phyloP scores from a whole-genome alignment of 1,284 basidiomycete genomes.

The Pulchroboletus neoregius region DNA sequence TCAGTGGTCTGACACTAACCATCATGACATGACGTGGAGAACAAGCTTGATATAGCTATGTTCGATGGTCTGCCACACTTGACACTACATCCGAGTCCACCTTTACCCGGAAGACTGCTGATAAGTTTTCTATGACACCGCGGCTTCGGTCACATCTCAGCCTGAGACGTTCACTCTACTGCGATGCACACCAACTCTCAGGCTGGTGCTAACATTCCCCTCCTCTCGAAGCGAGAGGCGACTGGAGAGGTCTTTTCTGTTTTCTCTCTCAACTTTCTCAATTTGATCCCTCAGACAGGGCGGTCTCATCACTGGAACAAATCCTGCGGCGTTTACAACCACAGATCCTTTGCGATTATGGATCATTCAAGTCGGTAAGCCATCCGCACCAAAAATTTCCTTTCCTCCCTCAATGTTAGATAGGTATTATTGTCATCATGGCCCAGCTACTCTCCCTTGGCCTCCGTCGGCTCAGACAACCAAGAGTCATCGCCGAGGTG shows the following conservation, averaged over 20 bases:
- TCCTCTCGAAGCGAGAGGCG: constrained; percentile 11
- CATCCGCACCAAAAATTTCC: neutral
- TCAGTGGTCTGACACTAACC: too few species aligned
- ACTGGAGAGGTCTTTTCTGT: constrained; percentile 20
- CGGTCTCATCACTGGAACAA: constrained; percentile 48
- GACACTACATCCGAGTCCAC: too few species aligned
- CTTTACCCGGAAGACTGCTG: too few species aligned
- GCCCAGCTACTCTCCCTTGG: constrained; percentile 58
- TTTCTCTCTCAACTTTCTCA: neutral
- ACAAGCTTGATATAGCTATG: neutral
- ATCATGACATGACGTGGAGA: neutral
- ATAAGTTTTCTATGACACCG: too few species aligned
- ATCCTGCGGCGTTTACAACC: constrained; percentile 51
- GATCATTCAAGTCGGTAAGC: constrained; percentile 63
- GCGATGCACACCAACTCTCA: constrained; percentile 14
- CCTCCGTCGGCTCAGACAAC: constrained; percentile 59
- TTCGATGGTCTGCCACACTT: too few species aligned
- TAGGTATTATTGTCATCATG: constrained; percentile 61
- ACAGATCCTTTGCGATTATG: constrained; percentile 64
- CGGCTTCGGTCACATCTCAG: neutral
- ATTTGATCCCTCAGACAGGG: constrained; percentile 34
- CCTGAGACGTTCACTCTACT: neutral
- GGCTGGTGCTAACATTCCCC: neutral
- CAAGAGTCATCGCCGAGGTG: constrained; percentile 73
- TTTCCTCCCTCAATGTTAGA: neutral